Conservation (phyloP, 768 basidiomycete species). For the Arthromyces matolae region DNA sequence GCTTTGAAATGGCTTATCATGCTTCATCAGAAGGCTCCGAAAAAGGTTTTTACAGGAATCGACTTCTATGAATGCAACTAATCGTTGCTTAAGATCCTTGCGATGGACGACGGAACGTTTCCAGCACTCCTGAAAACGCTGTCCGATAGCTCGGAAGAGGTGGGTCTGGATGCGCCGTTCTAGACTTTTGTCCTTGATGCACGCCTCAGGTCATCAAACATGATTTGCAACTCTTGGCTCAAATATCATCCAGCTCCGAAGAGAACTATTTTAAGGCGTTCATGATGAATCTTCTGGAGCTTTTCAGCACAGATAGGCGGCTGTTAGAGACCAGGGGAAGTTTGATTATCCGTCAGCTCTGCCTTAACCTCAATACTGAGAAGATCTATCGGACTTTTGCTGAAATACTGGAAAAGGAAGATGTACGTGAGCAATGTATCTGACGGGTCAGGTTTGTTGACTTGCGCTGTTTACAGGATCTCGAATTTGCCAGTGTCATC, state of each 20-base stretch:
- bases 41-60: constrained; percentile 54
- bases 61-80: background rate
- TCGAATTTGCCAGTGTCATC: constrained; percentile 96
- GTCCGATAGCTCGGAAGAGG: constrained; percentile 96
- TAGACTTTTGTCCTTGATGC: too few relatives aligned
- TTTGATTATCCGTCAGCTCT: constrained; percentile 92
- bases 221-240: constrained; percentile 91
- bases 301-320: constrained; percentile 92
- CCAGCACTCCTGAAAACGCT: constrained; percentile 92
- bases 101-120: constrained; percentile 96
- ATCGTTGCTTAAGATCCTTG: constrained; percentile 66
- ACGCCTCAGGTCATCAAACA: constrained; percentile 97
- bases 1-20: constrained; percentile 97
- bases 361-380: constrained; percentile 91
- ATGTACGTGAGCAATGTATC: constrained; percentile 46
- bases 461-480: constrained; percentile 65
- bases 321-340: constrained; percentile 90
- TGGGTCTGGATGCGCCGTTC: too few relatives aligned
- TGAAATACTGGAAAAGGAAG: constrained; percentile 97
- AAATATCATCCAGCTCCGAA: constrained; percentile 93
- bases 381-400: constrained; percentile 94
- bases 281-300: constrained; percentile 90
- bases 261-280: constrained; percentile 94
- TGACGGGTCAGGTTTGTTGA: constrained; percentile 2
- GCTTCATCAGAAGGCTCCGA: constrained; percentile 97